Conservation (phyloP, 2,329 filamentous ascomycete genomes). For the Trichophyton benhamiae region DNA sequence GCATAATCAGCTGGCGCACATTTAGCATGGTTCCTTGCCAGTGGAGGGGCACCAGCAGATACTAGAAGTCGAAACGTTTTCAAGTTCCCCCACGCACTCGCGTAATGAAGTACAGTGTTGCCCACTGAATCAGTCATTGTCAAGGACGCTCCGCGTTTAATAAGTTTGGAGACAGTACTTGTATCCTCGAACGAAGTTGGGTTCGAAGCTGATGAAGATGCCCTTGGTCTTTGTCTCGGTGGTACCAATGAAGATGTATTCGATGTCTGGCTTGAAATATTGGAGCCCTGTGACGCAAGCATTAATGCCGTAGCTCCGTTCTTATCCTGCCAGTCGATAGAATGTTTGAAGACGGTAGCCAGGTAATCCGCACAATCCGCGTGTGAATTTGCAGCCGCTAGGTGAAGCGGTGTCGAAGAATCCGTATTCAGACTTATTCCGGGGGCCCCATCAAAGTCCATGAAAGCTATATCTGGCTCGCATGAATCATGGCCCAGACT, state of each 20-base stretch:
- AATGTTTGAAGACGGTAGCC: constrained; percentile 49
- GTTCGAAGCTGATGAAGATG: constrained; percentile 14
- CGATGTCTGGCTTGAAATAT: constrained; percentile 13
- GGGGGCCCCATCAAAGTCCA: constrained; percentile 19
- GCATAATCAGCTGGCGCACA: constrained; percentile 80
- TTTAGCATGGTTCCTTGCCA: constrained; percentile 59
- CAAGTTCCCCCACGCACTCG: constrained; percentile 67
- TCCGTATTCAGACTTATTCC: constrained; percentile 66
- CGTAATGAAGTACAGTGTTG: constrained; percentile 82
- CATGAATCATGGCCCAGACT: constrained; percentile 62
- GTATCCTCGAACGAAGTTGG: constrained; percentile 19
- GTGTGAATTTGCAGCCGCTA: constrained; percentile 58
- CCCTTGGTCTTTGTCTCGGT: constrained; percentile 13
- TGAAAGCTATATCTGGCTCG: constrained; percentile 14
- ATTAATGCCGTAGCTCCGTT: constrained; percentile 44
- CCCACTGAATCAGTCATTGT: constrained; percentile 54
- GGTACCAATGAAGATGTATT: constrained; percentile 16
- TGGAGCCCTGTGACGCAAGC: constrained; percentile 28
- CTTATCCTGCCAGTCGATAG: constrained; percentile 53
- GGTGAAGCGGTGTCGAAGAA: constrained; percentile 69
- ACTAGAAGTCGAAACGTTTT: constrained; percentile 65
- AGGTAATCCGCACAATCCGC: constrained; percentile 63
- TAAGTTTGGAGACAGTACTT: constrained; percentile 19
- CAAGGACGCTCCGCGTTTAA: constrained; percentile 34
- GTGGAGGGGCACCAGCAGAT: constrained; percentile 63